Conservation (phyloP, 768 basidiomycete genomes). For the Arthromyces matolae region DNA sequence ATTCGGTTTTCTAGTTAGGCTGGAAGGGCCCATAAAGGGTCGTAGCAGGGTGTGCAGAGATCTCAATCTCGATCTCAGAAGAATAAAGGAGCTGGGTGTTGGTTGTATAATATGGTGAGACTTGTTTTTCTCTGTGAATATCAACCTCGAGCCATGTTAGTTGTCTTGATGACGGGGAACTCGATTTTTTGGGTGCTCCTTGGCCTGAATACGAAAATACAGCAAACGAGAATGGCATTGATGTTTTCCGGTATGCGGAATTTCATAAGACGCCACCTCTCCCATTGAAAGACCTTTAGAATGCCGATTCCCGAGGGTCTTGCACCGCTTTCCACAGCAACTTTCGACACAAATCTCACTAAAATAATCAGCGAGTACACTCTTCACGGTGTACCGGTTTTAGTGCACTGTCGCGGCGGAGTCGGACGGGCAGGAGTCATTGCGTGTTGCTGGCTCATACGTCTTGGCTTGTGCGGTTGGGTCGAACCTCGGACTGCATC, state of each 20-base stretch:
- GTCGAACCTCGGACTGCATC: conserved; percentile 23
- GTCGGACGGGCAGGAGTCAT: conserved; percentile 91
- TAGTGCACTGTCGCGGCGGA: conserved; percentile 92
- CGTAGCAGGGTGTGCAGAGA: conserved; percentile 82
- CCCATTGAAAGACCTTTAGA: conserved; percentile 31
- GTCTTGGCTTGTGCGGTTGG: conserved; percentile 86
- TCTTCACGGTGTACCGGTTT: conserved; percentile 61
- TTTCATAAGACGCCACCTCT: conserved; percentile 5
- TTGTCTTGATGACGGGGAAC: conserved; percentile 82
- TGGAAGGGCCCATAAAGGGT: conserved; percentile 73
- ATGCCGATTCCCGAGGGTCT: conserved; percentile 90
- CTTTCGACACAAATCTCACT: conserved; percentile 63
- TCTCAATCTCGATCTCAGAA: conserved; percentile 66
- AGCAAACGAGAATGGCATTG: conserved; percentile 64
- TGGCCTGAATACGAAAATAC: conserved; percentile 72
- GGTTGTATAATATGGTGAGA: conserved; percentile 80
- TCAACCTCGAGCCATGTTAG: too few species aligned
- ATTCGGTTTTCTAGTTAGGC: conserved; percentile 48
- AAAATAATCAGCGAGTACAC: conserved; percentile 70
- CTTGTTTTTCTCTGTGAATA: too few species aligned
- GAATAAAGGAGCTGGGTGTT: conserved; percentile 73
- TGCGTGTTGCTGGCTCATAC: conserved; percentile 90
- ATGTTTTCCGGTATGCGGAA: conserved; percentile 66
- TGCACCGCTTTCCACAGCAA: conserved; percentile 54
- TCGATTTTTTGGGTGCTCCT: conserved; percentile 80